These are phyloP conservation scores for Nidula microcarpa DNA, from an alignment of 768 basidiomycete genomes.

Conservation along the genomic window DNA sequence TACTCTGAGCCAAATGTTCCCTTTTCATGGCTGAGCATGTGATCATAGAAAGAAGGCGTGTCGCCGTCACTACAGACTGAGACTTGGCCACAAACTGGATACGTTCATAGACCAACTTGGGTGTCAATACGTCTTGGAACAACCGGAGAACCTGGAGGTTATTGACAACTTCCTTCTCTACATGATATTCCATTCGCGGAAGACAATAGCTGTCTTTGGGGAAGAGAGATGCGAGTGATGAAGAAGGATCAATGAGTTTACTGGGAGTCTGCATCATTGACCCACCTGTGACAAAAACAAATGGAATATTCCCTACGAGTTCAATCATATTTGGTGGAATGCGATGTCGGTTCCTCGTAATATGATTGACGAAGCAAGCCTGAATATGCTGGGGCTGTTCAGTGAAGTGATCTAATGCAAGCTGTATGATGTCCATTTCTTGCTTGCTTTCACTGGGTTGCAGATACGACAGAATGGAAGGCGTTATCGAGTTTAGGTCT, in stretches of 20 bases:
- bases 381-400: constrained; percentile 20
- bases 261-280: neutral
- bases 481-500: constrained; percentile 15
- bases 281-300: constrained; percentile 21
- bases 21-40: constrained; percentile 8
- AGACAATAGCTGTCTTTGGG: too few relatives aligned
- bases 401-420: constrained; percentile 23
- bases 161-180: too few relatives aligned
- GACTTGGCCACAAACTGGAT: too few relatives aligned
- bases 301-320: constrained; percentile 15
- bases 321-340: constrained; percentile 21
- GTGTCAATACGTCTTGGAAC: too few relatives aligned
- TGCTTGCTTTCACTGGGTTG: constrained; percentile 10
- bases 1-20: neutral
- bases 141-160: too few relatives aligned
- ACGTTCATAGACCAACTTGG: too few relatives aligned
- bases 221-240: too few relatives aligned
- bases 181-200: too few relatives aligned
- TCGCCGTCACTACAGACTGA: neutral
- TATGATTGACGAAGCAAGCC: constrained; percentile 20
- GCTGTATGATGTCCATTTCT: constrained; percentile 18
- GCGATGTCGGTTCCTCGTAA: constrained; percentile 13
- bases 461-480: constrained; percentile 17
- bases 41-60: constrained; percentile 14
- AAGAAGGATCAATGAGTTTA: too few relatives aligned